phyloP scores from a whole-genome alignment of 495 filamentous ascomycete genomes.

The Chaetomium cochliodes region DNA sequence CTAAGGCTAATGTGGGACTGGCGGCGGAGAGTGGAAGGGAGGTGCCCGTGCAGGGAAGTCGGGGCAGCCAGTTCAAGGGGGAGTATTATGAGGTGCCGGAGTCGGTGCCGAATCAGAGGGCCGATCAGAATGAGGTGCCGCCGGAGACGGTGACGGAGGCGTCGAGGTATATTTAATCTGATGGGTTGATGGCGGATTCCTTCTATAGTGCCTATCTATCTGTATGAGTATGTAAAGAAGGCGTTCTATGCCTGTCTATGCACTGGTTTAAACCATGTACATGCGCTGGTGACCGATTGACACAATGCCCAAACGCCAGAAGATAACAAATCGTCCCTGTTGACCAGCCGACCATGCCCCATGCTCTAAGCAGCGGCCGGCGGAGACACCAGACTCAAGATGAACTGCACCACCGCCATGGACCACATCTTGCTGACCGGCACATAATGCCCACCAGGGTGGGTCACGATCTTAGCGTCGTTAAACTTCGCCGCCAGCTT shows the following conservation, averaged over 20 bases:
- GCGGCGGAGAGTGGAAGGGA: background rate
- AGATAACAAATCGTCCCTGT: no score
- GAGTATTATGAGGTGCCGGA: slow-evolving; percentile 19
- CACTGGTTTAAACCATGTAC: no score
- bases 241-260: no score
- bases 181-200: background rate
- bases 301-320: no score
- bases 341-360: slow-evolving; percentile 23
- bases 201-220: no score
- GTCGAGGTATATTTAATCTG: slow-evolving; percentile 9
- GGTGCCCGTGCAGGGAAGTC: slow-evolving; percentile 12
- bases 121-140: slow-evolving; percentile 13
- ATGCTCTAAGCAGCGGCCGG: slow-evolving; percentile 32
- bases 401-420: slow-evolving; percentile 70
- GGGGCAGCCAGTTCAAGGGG: slow-evolving; percentile 20
- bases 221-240: no score
- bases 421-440: slow-evolving; percentile 72
- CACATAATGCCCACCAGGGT: slow-evolving; percentile 93
- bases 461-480: slow-evolving; percentile 65
- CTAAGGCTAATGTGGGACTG: slow-evolving; percentile 21
- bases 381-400: slow-evolving; percentile 32
- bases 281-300: no score
- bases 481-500: slow-evolving; percentile 66
- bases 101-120: slow-evolving; percentile 20
- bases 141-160: slow-evolving; percentile 12